Evolutionary conservation across 805 yeast genomes (phyloP), one percentile per base, ranked within the genome.

Genomic region (Maudiozyma serrabonitensis): DNA sequence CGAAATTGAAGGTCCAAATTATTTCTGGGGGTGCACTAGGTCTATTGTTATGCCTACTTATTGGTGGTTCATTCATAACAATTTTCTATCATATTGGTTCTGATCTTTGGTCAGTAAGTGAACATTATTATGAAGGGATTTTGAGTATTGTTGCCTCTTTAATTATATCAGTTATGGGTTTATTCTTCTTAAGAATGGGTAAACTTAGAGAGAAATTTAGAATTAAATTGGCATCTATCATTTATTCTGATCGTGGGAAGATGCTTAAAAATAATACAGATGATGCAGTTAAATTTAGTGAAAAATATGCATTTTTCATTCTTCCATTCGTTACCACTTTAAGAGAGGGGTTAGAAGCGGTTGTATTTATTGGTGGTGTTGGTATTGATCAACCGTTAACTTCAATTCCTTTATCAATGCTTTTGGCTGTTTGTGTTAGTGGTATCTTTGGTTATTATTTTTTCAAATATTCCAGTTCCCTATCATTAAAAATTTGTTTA

Each of bases 301-400:
- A 80, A 52, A 78, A 75, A 59, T 83, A 87, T 61, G 81, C 91
- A 3, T 69, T 85, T 64, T 86, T 84, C 52, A 71, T 88, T 35
- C 68, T 88, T 40, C 96, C 97, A 0, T 82, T 89, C 59, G 75
- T 89, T 44, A 89, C 97, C 1, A 82, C 95, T 4, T 69, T 89
- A 46, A 77, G 96, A 62, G 96, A 89, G 66, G 95, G 96, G 1
- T 70, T 89, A 47, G 96, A 89, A 66, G 96, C 96, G 0, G 89
- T 89, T 37, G 93, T 89, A 2, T 89, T 89, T 58, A 75, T 89
- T 41, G 96, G 96, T 3, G 97, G 96, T 26, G 82, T 89, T 41
- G 88, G 88, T 21, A 79, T 86, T 51, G 78, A 81, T 35, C 86
- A 81, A 54, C 88, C 91, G 6, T 62, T 79, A 12, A 61, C 79